Evolutionary conservation across 2,329 filamentous ascomycete genomes (phyloP).

Genomic region (Mariannaea sp.): DNA sequence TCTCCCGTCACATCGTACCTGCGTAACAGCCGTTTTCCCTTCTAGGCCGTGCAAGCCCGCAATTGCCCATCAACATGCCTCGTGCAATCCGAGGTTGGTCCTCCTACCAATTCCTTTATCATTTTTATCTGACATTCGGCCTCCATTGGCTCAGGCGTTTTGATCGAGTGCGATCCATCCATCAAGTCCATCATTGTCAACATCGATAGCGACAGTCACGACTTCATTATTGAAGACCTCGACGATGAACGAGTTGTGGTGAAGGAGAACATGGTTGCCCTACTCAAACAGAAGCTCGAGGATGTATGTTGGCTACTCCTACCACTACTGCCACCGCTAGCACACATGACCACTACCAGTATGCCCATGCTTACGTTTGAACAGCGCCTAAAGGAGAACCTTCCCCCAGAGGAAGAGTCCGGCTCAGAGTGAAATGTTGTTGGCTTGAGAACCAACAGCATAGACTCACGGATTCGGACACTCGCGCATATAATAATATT

Average conservation of each 20-base stretch:
- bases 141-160: slow-evolving; percentile 57
- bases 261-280: slow-evolving; percentile 72
- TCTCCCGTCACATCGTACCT: too few species aligned
- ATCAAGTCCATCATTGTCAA: slow-evolving; percentile 85
- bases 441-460: neutral
- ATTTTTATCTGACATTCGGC: neutral
- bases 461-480: neutral
- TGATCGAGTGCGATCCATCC: slow-evolving; percentile 83
- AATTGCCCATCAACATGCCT: slow-evolving; percentile 53
- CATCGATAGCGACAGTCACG: slow-evolving; percentile 72
- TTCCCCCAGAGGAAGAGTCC: slow-evolving; percentile 57
- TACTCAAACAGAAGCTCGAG: slow-evolving; percentile 71
- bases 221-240: slow-evolving; percentile 79
- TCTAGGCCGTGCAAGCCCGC: neutral
- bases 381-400: slow-evolving; percentile 57
- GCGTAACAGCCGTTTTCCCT: neutral
- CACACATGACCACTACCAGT: neutral
- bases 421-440: slow-evolving; percentile 50
- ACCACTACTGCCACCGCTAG: too few species aligned
- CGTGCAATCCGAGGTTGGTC: slow-evolving; percentile 59
- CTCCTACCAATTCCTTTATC: neutral
- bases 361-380: slow-evolving; percentile 16
- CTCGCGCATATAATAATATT: neutral
- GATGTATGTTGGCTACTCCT: slow-evolving; percentile 60
- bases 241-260: slow-evolving; percentile 78